phyloP scores from a whole-genome alignment of 2,329 filamentous ascomycete genomes.

The Diaporthe sp. region DNA sequence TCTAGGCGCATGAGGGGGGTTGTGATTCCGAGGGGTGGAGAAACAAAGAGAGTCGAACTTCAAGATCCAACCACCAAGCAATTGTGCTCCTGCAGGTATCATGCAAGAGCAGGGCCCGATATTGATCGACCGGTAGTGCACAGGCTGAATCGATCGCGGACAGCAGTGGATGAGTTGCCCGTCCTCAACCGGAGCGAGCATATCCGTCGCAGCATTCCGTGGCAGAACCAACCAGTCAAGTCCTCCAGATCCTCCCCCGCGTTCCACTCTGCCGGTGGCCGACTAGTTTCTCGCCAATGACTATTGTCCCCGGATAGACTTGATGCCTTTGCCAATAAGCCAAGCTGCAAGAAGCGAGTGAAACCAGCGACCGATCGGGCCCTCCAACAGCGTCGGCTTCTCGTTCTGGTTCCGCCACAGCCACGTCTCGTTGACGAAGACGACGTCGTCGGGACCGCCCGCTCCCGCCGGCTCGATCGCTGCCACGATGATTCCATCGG shows the following conservation, averaged over 20 bases:
- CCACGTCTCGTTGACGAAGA: conserved; percentile 25
- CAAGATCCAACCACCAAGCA: neutral
- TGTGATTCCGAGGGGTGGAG: conserved; percentile 1
- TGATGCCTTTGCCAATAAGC: conserved; percentile 20
- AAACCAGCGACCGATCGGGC: conserved; percentile 17
- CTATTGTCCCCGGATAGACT: neutral
- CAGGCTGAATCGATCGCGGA: conserved; percentile 5
- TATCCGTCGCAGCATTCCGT: neutral
- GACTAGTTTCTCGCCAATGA: neutral
- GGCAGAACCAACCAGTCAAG: neutral
- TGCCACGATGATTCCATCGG: conserved; percentile 19
- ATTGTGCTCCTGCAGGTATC: neutral
- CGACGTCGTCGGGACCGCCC: neutral
- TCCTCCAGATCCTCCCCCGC: neutral
- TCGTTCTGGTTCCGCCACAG: conserved; percentile 20
- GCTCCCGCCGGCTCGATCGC: conserved; percentile 6
- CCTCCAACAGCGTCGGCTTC: conserved; percentile 21
- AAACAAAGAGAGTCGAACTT: neutral
- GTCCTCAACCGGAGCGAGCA: neutral
- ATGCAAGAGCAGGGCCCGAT: neutral
- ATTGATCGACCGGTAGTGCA: neutral
- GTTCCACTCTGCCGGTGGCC: neutral
- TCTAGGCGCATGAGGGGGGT: neutral
- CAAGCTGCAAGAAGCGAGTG: conserved; percentile 29
- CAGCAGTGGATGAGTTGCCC: neutral